phyloP scores from a whole-genome alignment of 2,329 filamentous ascomycete genomes.

The Stromatinia cepivora region DNA sequence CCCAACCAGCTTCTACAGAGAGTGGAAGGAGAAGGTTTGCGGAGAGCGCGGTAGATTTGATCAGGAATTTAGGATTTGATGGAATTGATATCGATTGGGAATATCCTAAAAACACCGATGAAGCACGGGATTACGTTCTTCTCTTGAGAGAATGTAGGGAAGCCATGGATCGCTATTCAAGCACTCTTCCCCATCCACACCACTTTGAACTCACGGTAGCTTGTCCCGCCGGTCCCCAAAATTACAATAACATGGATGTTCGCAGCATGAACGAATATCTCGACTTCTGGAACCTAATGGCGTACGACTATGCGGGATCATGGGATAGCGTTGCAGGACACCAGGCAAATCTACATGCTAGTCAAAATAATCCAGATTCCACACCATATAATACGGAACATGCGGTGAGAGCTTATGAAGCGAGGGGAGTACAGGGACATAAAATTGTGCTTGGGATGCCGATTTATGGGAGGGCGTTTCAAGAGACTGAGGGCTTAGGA shows the following conservation, averaged over 20 bases:
- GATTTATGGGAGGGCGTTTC: constrained; percentile 84
- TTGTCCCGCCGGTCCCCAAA: constrained; percentile 61
- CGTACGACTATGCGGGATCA: constrained; percentile 82
- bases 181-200: constrained; percentile 42
- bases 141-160: constrained; percentile 56
- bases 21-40: constrained; percentile 73
- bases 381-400: constrained; percentile 78
- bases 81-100: constrained; percentile 71
- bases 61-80: constrained; percentile 80
- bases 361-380: constrained; percentile 53
- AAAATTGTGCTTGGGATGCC: constrained; percentile 93
- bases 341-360: constrained; percentile 75
- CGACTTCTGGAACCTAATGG: constrained; percentile 83
- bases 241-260: constrained; percentile 64
- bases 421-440: constrained; percentile 59
- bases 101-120: constrained; percentile 56
- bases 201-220: constrained; percentile 67
- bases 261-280: constrained; percentile 63
- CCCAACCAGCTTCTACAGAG: constrained; percentile 68
- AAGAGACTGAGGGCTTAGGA: constrained; percentile 74
- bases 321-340: constrained; percentile 76
- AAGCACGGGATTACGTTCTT: constrained; percentile 60
- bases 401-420: constrained; percentile 70
- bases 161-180: constrained; percentile 59
- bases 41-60: constrained; percentile 67